Conservation (phyloP, 1,284 basidiomycete species). For the Leccinum angustisporum region DNA sequence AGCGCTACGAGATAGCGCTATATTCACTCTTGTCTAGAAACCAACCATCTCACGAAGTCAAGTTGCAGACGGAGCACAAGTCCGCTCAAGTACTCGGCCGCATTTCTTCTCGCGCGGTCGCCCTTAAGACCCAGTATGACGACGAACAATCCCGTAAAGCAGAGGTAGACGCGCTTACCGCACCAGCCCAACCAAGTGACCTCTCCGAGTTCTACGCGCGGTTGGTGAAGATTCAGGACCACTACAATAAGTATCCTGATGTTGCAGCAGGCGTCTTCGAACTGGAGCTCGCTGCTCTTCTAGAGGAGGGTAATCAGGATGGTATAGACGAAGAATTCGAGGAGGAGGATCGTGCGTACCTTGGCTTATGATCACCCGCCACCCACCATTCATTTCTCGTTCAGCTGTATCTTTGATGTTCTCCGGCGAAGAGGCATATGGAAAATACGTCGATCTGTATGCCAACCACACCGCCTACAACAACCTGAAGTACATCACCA, state of each 20-base stretch:
- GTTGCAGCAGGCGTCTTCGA: conserved; percentile 78
- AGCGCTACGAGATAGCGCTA: conserved; percentile 80
- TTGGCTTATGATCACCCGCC: conserved; percentile 2
- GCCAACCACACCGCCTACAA: conserved; percentile 85
- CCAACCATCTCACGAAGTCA: conserved; percentile 58
- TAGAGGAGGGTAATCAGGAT: conserved; percentile 72
- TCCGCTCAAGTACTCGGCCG: conserved; percentile 85
- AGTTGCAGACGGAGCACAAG: conserved; percentile 82
- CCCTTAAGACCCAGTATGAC: conserved; percentile 71
- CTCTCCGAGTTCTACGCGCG: conserved; percentile 93
- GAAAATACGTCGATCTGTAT: conserved; percentile 94
- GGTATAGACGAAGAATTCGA: conserved; percentile 68
- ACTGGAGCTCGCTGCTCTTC: conserved; percentile 76
- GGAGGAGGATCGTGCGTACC: conserved; percentile 75
- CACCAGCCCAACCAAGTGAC: conserved; percentile 63
- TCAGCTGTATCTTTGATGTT: conserved; percentile 86
- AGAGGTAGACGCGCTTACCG: conserved; percentile 64
- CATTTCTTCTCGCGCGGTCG: conserved; percentile 66
- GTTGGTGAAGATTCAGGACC: conserved; percentile 92
- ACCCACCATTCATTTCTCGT: conserved; percentile 16
- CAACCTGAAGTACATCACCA: conserved; percentile 84
- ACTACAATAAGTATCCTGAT: conserved; percentile 94
- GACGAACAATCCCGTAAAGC: conserved; percentile 66
- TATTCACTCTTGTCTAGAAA: conserved; percentile 70
- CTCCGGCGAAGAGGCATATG: conserved; percentile 94